A percentile compares a stretch with the other conserved stretches of the same genome.
These are phyloP conservation scores for Coniochaeta ligniaria DNA, from an alignment of 2,329 filamentous ascomycete genomes.

Conservation along the genomic window DNA sequence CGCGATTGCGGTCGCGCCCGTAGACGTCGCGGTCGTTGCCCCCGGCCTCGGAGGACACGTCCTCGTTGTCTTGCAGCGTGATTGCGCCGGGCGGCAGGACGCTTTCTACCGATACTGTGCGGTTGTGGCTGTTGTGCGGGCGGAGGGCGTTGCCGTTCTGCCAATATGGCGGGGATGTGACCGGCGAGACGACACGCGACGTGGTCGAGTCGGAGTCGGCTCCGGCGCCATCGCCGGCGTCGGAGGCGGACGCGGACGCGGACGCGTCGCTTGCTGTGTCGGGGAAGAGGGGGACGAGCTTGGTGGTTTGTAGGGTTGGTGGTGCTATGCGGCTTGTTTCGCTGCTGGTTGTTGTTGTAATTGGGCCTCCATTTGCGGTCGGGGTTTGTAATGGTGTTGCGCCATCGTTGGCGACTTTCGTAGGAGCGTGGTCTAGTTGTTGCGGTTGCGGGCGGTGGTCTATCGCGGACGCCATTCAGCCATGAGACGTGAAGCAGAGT, in stretches of 20 bases:
- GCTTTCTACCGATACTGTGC: constrained; percentile 39
- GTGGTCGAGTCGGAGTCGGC: constrained; percentile 6
- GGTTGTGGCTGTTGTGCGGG: constrained; percentile 25
- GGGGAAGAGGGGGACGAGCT: neutral
- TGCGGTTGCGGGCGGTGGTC: constrained; percentile 5
- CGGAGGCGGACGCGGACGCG: constrained; percentile 4
- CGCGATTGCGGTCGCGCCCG: constrained; percentile 38
- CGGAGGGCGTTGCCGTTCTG: constrained; percentile 16
- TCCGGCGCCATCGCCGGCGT: constrained; percentile 7
- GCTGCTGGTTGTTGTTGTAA: neutral
- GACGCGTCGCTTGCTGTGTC: neutral
- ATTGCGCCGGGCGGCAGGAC: constrained; percentile 47
- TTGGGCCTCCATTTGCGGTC: neutral
- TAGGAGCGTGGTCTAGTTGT: neutral
- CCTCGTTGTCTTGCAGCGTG: constrained; percentile 56
- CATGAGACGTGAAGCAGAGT: neutral
- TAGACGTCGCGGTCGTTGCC: constrained; percentile 9
- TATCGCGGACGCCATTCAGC: constrained; percentile 12
- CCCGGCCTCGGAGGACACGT: constrained; percentile 35
- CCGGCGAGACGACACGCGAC: constrained; percentile 9
- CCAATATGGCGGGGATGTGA: constrained; percentile 37
- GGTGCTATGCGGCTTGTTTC: neutral
- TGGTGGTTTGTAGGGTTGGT: neutral
- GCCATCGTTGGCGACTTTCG: constrained; percentile 1
- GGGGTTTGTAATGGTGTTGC: constrained; percentile 4